These are phyloP conservation scores for Fusarium sp. DNA, from an alignment of 2,329 filamentous ascomycete species.

Conservation along the genomic window DNA sequence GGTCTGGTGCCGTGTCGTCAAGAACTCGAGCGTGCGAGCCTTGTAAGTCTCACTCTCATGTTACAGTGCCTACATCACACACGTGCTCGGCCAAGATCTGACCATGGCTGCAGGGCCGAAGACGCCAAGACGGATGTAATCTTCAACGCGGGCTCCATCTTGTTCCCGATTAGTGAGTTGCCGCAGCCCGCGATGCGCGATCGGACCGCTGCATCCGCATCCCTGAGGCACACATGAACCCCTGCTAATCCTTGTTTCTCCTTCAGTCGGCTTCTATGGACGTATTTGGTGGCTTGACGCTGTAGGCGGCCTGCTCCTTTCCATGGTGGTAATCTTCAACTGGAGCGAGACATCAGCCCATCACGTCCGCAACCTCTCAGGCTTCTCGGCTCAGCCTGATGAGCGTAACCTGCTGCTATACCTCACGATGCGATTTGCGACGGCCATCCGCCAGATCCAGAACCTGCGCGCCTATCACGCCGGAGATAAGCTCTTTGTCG, in stretches of 20 bases:
- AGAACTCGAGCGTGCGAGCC: slow-evolving; percentile 87
- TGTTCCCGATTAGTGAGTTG: slow-evolving; percentile 78
- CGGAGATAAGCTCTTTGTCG: slow-evolving; percentile 85
- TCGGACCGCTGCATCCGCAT: background rate
- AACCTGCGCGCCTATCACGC: slow-evolving; percentile 87
- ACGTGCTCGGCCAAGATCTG: background rate
- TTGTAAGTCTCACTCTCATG: slow-evolving; percentile 60
- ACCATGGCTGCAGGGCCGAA: slow-evolving; percentile 55
- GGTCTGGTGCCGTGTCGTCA: slow-evolving; percentile 89
- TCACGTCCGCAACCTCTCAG: slow-evolving; percentile 85
- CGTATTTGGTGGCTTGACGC: slow-evolving; percentile 87
- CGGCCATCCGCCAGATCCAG: slow-evolving; percentile 87
- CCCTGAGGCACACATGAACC: slow-evolving; percentile 1
- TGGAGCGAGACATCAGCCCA: slow-evolving; percentile 80
- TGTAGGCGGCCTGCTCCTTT: slow-evolving; percentile 82
- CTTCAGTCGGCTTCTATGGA: slow-evolving; percentile 76
- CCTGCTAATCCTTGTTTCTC: slow-evolving; percentile 26
- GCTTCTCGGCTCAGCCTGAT: slow-evolving; percentile 82
- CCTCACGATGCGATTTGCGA: slow-evolving; percentile 93
- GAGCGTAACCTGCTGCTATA: slow-evolving; percentile 89
- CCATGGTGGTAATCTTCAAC: slow-evolving; percentile 81
- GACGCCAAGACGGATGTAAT: slow-evolving; percentile 80
- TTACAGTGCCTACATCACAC: background rate
- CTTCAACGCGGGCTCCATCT: slow-evolving; percentile 90
- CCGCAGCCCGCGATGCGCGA: slow-evolving; percentile 6